These are phyloP conservation scores for Hygrocybe coccinea DNA, from an alignment of 768 basidiomycete species.

Conservation along the genomic window DNA sequence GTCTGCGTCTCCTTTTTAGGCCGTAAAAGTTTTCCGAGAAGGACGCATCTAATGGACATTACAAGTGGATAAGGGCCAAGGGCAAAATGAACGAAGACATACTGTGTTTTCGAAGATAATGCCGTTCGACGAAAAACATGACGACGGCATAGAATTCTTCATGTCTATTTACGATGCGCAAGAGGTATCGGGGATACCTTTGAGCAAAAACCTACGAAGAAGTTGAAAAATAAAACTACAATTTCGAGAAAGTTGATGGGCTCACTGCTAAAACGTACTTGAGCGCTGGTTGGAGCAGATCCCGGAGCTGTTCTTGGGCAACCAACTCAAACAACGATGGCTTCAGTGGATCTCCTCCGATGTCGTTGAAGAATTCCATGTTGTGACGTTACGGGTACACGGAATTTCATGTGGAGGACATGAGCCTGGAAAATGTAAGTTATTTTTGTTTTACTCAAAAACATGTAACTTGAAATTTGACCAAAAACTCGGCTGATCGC, in stretches of 20 bases:
- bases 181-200: slow-evolving; percentile 85
- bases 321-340: slow-evolving; percentile 88
- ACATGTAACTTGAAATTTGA: too few relatives aligned
- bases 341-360: slow-evolving; percentile 66
- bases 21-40: slow-evolving; percentile 97
- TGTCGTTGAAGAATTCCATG: slow-evolving; percentile 83
- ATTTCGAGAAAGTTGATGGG: slow-evolving; percentile 2
- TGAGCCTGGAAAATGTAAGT: too few relatives aligned
- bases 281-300: slow-evolving; percentile 88
- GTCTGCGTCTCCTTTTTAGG: slow-evolving; percentile 70
- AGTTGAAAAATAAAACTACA: not conserved
- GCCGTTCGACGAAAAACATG: slow-evolving; percentile 85
- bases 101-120: slow-evolving; percentile 88
- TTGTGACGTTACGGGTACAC: too few relatives aligned
- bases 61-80: slow-evolving; percentile 4
- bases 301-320: slow-evolving; percentile 88
- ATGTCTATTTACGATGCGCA: slow-evolving; percentile 88
- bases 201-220: slow-evolving; percentile 83
- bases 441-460: too few relatives aligned
- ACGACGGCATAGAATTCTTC: slow-evolving; percentile 92
- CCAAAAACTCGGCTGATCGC: too few relatives aligned
- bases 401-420: too few relatives aligned
- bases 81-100: slow-evolving; percentile 20
- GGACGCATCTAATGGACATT: slow-evolving; percentile 62
- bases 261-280: slow-evolving; percentile 90